Percentiles rank a stretch among this genome's conserved stretches.
Evolutionary conservation across 495 filamentous ascomycete species (phyloP).

Genomic region (Tuber melanosporum): DNA sequence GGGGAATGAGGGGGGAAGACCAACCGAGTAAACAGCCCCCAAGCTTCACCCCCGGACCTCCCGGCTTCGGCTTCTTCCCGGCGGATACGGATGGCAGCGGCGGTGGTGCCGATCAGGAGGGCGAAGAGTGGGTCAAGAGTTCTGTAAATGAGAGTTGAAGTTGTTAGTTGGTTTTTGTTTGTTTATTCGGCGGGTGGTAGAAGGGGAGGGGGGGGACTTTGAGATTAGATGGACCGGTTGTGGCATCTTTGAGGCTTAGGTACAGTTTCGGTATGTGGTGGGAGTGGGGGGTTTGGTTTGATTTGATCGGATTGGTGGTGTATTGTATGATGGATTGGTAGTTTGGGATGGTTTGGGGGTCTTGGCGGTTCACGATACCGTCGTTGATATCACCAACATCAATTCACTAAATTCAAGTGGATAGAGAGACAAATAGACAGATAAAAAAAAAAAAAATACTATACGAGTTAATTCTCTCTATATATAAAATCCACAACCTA

Average conservation of each 20-base stretch:
- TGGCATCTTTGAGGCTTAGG: not conserved
- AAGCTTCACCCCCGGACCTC: constrained; percentile 49
- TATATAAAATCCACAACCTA: no score
- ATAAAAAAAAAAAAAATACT: constrained; percentile 9
- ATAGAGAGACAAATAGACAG: no score
- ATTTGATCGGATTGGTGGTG: no score
- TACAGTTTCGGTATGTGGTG: not conserved
- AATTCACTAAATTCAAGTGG: not conserved
- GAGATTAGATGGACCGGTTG: constrained; percentile 31
- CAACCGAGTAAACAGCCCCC: constrained; percentile 21
- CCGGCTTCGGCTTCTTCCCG: constrained; percentile 75
- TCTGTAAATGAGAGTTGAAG: constrained; percentile 44
- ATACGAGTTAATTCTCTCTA: not conserved
- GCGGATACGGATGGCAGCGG: constrained; percentile 63
- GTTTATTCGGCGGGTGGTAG: not conserved
- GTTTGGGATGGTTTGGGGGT: not conserved
- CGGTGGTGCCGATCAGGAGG: constrained; percentile 62
- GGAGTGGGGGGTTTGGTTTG: no score
- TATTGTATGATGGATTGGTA: no score
- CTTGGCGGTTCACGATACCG: constrained; percentile 1
- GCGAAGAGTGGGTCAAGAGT: constrained; percentile 81
- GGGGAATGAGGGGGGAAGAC: constrained; percentile 7
- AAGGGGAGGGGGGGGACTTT: not conserved
- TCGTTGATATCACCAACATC: not conserved
- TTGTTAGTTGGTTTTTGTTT: not conserved